Percentiles rank a stretch among this genome's conserved stretches.
These are phyloP conservation scores for Trichocomaceae sp. DNA, from an alignment of 2,329 filamentous ascomycete genomes.

Conservation along the genomic window DNA sequence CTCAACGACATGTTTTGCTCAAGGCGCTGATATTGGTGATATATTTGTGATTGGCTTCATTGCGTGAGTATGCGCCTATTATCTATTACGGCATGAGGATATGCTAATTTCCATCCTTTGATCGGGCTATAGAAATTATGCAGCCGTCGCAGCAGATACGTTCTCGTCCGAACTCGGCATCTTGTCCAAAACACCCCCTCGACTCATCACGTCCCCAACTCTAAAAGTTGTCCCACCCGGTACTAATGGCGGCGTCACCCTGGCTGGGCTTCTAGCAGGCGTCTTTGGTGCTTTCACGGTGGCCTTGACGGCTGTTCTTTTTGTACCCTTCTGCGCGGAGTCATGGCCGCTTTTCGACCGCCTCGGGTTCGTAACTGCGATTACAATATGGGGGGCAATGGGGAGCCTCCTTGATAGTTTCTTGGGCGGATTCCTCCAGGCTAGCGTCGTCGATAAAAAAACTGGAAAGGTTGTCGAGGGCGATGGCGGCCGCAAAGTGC, in stretches of 20 bases:
- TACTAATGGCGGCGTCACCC: conserved; percentile 87
- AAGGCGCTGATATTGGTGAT: conserved; percentile 27
- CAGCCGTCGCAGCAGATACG: conserved; percentile 84
- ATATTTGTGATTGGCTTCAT: conserved; percentile 36
- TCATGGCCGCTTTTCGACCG: conserved; percentile 20
- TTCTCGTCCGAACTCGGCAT: conserved; percentile 95
- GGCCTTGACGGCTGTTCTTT: conserved; percentile 59
- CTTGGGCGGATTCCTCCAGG: conserved; percentile 76
- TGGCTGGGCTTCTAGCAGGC: conserved; percentile 66
- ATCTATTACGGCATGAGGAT: not conserved
- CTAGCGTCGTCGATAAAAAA: conserved; percentile 74
- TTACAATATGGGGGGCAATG: conserved; percentile 66
- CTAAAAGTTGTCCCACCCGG: conserved; percentile 77
- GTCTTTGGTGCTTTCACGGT: conserved; percentile 64
- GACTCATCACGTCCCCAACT: conserved; percentile 74
- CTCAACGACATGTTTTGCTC: conserved; percentile 33
- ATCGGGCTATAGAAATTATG: conserved; percentile 60
- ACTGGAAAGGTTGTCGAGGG: conserved; percentile 87
- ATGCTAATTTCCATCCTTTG: not conserved
- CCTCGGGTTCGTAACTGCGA: conserved; percentile 50
- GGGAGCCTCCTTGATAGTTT: conserved; percentile 84
- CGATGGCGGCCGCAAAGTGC: conserved; percentile 60
- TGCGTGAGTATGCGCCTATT: conserved; percentile 26
- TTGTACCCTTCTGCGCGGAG: conserved; percentile 60
- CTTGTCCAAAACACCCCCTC: conserved; percentile 65